A percentile compares a stretch with the other conserved stretches of the same genome.
These are phyloP conservation scores for Fusarium pilosicola DNA, from an alignment of 2,329 filamentous ascomycete genomes.

Conservation along the genomic window DNA sequence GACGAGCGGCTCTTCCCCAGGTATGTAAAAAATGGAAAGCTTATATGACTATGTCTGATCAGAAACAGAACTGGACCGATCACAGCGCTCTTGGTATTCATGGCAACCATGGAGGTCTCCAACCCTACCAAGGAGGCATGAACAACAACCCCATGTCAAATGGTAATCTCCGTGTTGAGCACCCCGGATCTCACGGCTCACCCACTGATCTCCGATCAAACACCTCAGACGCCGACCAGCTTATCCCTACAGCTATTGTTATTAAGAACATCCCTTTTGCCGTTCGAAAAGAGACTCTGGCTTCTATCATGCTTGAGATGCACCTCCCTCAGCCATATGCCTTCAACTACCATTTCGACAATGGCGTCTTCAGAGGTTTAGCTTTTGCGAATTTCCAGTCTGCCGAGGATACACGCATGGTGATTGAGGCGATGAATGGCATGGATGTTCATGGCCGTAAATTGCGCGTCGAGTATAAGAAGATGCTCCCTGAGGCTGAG, in stretches of 20 bases:
- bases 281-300: constrained; percentile 94
- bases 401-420: constrained; percentile 88
- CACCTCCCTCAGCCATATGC: constrained; percentile 94
- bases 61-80: constrained; percentile 61
- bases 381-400: constrained; percentile 99
- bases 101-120: constrained; percentile 49
- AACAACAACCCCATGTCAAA: constrained; percentile 52
- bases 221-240: constrained; percentile 75
- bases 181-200: constrained; percentile 53
- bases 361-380: constrained; percentile 93
- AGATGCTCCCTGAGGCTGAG: constrained; percentile 96
- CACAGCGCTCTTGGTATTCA: constrained; percentile 57
- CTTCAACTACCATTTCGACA: constrained; percentile 99
- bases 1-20: constrained; percentile 73
- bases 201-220: constrained; percentile 54
- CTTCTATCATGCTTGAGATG: constrained; percentile 93
- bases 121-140: constrained; percentile 50
- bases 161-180: constrained; percentile 57
- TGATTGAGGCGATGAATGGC: constrained; percentile 95
- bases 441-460: constrained; percentile 95
- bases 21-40: constrained; percentile 59
- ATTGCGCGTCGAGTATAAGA: constrained; percentile 97
- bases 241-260: constrained; percentile 97
- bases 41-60: constrained; percentile 20
- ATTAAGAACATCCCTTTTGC: constrained; percentile 99